A percentile compares a stretch with the other conserved stretches of the same genome.
Evolutionary conservation across 2,329 filamentous ascomycete genomes (phyloP).

Genomic region (Colletotrichum magnum): DNA sequence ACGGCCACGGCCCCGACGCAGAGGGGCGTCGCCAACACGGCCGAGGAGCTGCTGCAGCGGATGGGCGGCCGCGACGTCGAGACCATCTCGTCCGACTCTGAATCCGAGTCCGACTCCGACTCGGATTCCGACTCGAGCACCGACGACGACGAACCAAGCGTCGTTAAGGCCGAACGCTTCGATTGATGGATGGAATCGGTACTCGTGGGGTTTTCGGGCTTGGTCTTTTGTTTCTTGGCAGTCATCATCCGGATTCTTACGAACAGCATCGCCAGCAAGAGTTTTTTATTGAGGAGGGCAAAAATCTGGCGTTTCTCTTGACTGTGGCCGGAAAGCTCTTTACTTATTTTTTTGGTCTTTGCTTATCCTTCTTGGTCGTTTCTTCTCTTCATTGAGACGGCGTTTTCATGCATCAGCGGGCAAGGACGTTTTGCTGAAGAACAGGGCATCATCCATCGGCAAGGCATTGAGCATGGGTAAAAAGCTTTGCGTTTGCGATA

Average conservation of each 20-base stretch:
- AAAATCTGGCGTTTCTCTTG: neutral
- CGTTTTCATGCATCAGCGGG: neutral
- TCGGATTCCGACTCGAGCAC: constrained; percentile 26
- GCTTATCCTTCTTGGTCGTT: neutral
- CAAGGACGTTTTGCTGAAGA: no score
- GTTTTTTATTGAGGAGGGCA: no score
- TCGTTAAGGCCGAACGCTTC: neutral
- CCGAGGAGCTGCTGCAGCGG: constrained; percentile 15
- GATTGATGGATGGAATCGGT: no score
- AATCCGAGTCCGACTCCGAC: constrained; percentile 9
- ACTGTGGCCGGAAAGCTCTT: neutral
- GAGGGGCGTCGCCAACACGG: constrained; percentile 46
- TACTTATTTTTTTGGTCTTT: neutral
- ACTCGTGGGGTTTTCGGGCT: no score
- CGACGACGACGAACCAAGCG: neutral
- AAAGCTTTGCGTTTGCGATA: no score
- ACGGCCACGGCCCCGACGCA: neutral
- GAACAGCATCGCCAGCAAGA: no score
- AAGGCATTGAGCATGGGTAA: no score
- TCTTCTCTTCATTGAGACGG: neutral
- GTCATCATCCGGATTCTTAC: no score
- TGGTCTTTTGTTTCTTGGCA: no score
- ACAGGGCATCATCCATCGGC: no score
- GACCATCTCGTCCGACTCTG: neutral
- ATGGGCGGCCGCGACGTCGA: neutral